phyloP scores from a whole-genome alignment of 345 rosid species.

The Melaleuca quinquenervia region DNA sequence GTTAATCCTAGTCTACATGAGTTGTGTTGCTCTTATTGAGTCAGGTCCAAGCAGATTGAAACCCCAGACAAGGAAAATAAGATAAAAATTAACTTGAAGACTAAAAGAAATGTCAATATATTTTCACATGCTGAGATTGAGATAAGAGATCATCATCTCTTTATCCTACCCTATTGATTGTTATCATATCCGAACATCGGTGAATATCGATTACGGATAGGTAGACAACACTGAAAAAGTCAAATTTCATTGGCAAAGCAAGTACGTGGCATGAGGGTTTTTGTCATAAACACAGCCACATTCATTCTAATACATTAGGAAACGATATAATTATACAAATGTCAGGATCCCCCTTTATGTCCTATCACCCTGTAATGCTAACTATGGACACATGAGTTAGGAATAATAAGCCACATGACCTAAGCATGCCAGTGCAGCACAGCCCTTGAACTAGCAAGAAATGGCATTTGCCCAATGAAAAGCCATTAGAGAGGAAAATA shows the following conservation, averaged over 20 bases:
- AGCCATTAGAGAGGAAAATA: not conserved
- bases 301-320: not conserved
- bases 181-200: not conserved
- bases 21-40: not conserved
- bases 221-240: not conserved
- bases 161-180: not conserved
- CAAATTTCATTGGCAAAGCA: not conserved
- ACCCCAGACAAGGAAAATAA: not conserved
- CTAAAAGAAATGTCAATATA: not conserved
- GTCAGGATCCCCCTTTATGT: not conserved
- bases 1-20: not conserved
- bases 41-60: not conserved
- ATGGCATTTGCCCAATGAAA: not conserved
- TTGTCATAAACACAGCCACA: not conserved
- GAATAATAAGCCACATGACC: not conserved
- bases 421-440: not conserved
- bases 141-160: not conserved
- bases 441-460: not conserved
- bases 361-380: not conserved
- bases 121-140: not conserved
- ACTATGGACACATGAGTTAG: not conserved
- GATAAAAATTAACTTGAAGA: not conserved
- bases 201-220: not conserved
- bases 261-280: not conserved
- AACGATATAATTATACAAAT: not conserved